These are phyloP conservation scores for Murraya paniculata DNA, from an alignment of 345 rosid species.

Conservation along the genomic window DNA sequence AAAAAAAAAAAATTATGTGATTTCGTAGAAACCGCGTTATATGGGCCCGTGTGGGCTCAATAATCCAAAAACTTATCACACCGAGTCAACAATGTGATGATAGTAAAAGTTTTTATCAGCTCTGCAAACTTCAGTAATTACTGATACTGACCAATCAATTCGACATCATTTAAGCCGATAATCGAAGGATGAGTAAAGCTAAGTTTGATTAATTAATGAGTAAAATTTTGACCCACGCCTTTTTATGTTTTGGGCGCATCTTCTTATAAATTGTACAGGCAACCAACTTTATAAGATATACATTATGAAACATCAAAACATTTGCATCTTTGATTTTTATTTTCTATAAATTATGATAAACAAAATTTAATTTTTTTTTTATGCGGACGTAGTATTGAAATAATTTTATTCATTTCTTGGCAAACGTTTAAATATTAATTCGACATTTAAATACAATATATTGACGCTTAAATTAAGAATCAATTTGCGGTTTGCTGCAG, in stretches of 20 bases:
- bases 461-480: too few species aligned
- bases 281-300: too few species aligned
- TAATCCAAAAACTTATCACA: neutral
- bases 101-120: neutral
- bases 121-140: neutral
- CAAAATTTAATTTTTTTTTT: too few species aligned
- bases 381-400: too few species aligned
- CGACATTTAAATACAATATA: too few species aligned
- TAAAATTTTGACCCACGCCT: neutral
- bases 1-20: neutral
- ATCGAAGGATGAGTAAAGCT: neutral
- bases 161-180: conserved; percentile 1
- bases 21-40: conserved; percentile 5
- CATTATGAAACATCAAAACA: too few species aligned
- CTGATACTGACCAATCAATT: neutral
- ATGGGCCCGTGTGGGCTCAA: conserved; percentile 3
- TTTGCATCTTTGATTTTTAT: too few species aligned
- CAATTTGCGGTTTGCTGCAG: too few species aligned
- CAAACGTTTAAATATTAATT: too few species aligned
- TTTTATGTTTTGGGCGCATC: neutral
- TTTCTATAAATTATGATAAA: too few species aligned
- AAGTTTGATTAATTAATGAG: conserved; percentile 3
- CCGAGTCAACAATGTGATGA: neutral
- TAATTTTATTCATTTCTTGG: too few species aligned
- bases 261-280: too few species aligned